phyloP scores from a whole-genome alignment of 2,329 filamentous ascomycete genomes.

The Diaporthe vexans region DNA sequence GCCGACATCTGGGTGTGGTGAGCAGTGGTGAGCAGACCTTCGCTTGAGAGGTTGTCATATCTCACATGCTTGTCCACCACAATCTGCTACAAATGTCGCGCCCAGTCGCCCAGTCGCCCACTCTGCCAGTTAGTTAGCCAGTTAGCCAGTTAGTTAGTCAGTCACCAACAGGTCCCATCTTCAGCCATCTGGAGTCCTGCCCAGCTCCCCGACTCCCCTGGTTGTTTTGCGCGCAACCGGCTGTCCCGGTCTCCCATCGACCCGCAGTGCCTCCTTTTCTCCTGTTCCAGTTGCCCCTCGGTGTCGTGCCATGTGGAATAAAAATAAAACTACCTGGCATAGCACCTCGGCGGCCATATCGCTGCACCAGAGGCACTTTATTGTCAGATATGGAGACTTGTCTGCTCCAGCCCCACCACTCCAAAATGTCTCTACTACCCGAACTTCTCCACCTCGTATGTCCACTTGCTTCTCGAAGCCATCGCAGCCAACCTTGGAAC shows the following conservation, averaged over 20 bases:
- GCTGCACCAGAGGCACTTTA: neutral
- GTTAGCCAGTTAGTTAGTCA: no score
- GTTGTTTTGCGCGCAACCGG: conserved; percentile 17
- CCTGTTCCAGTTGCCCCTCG: conserved; percentile 4
- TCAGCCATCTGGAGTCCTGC: neutral
- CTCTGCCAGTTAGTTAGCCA: no score
- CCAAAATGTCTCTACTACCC: conserved; percentile 16
- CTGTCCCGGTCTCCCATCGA: conserved; percentile 6
- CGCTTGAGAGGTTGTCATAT: conserved; percentile 2
- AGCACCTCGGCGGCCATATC: neutral
- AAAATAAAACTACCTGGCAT: neutral
- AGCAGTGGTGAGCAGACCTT: neutral
- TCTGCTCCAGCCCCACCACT: conserved; percentile 4
- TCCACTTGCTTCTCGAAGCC: conserved; percentile 26
- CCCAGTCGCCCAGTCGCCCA: neutral
- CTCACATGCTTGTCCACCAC: conserved; percentile 21
- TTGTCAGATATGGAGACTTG: conserved; percentile 14
- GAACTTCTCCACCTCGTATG: conserved; percentile 6
- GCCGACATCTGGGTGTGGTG: conserved; percentile 21
- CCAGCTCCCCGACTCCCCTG: conserved; percentile 18
- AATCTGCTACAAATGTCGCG: neutral
- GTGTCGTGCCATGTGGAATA: neutral
- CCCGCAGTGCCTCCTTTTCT: conserved; percentile 31
- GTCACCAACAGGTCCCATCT: neutral
- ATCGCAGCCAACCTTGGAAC: neutral